These are phyloP conservation scores for Aspergillus eucalypticola DNA, from an alignment of 2,329 filamentous ascomycete genomes.

Conservation along the genomic window DNA sequence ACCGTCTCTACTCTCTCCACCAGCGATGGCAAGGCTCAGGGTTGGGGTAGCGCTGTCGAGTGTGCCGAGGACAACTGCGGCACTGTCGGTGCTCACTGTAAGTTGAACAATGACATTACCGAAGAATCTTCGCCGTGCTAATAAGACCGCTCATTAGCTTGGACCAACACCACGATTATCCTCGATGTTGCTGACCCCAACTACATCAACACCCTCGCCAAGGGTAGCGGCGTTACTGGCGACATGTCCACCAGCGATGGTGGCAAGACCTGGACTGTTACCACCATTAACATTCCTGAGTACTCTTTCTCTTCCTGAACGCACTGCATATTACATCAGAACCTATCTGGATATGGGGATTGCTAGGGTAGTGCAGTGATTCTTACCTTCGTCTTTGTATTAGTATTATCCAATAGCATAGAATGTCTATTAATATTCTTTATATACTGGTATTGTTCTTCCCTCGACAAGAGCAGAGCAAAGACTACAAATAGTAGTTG, in stretches of 20 bases:
- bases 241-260: conserved; percentile 44
- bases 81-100: conserved; percentile 42
- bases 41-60: conserved; percentile 48
- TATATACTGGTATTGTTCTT: too few relatives aligned
- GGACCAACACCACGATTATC: conserved; percentile 46
- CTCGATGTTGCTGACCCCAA: conserved; percentile 27
- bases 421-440: too few relatives aligned
- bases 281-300: conserved; percentile 38
- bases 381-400: background rate
- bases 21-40: conserved; percentile 44
- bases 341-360: background rate
- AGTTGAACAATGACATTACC: background rate
- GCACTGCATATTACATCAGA: too few relatives aligned
- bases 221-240: conserved; percentile 44
- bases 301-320: conserved; percentile 18
- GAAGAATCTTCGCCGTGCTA: background rate
- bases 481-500: too few relatives aligned
- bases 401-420: too few relatives aligned
- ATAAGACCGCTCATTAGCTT: conserved; percentile 25
- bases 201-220: conserved; percentile 42
- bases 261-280: conserved; percentile 49
- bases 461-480: too few relatives aligned
- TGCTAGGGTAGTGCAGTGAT: background rate
- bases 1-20: conserved; percentile 49
- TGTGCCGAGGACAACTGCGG: conserved; percentile 44